These are phyloP conservation scores for Lodderomyces jiufengensis DNA, from an alignment of 1,139 yeast genomes.

Conservation along the genomic window DNA sequence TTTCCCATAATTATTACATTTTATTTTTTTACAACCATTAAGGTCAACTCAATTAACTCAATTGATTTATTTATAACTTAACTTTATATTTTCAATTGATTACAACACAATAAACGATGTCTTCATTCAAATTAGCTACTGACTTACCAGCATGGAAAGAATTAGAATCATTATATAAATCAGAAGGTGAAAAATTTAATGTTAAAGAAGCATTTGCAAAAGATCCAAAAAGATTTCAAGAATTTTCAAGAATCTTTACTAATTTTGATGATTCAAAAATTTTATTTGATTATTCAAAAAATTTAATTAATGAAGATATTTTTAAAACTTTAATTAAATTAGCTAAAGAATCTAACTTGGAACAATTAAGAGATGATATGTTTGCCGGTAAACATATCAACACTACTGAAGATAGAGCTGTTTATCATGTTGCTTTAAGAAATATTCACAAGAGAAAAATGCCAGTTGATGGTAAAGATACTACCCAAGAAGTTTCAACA, in stretches of 20 bases:
- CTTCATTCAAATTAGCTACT: conserved; percentile 58
- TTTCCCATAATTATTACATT: too few relatives aligned
- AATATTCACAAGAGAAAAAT: conserved; percentile 80
- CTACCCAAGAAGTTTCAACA: conserved; percentile 82
- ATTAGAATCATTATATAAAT: conserved; percentile 66
- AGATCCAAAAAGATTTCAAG: conserved; percentile 72
- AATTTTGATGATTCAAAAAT: conserved; percentile 86
- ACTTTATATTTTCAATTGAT: not conserved
- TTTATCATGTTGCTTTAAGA: conserved; percentile 93
- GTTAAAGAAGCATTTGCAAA: conserved; percentile 73
- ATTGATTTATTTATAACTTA: too few relatives aligned
- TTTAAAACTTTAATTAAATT: conserved; percentile 62
- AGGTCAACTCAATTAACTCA: too few relatives aligned
- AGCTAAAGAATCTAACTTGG: conserved; percentile 89
- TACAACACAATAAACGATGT: conserved; percentile 5
- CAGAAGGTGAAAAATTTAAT: conserved; percentile 61
- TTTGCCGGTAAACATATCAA: conserved; percentile 92
- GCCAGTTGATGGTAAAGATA: conserved; percentile 86
- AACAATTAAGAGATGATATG: conserved; percentile 82
- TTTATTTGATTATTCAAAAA: conserved; percentile 92
- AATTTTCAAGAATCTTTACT: conserved; percentile 70
- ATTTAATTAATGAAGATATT: conserved; percentile 83
- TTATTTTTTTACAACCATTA: too few relatives aligned
- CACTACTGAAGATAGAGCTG: conserved; percentile 95
- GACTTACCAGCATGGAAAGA: conserved; percentile 85